Evolutionary conservation across 2,329 filamentous ascomycete genomes (phyloP).

Genomic region (Apiospora arundinis): DNA sequence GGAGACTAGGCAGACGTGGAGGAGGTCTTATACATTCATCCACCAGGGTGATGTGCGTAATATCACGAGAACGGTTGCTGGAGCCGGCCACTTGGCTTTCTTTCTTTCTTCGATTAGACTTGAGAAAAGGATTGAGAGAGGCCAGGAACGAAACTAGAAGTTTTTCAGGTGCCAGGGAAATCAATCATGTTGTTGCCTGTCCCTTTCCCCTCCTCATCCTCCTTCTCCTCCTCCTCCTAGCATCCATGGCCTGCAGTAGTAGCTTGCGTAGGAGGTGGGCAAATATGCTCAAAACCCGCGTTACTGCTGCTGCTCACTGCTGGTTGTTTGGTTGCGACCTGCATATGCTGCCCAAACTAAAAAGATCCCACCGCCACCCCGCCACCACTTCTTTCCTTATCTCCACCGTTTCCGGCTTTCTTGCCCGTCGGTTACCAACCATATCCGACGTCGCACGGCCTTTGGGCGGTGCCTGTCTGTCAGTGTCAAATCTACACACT

Average conservation of each 20-base stretch:
- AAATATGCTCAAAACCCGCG: not conserved
- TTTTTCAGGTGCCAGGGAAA: not conserved
- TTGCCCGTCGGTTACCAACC: not conserved
- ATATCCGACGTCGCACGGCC: constrained; percentile 16
- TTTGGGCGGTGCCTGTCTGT: not conserved
- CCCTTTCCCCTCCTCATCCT: not conserved
- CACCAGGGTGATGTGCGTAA: not conserved
- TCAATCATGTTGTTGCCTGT: not conserved
- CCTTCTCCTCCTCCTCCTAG: not conserved
- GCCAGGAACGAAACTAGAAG: not conserved
- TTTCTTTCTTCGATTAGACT: not conserved
- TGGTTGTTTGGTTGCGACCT: not conserved
- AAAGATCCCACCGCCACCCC: not conserved
- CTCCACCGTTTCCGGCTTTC: not conserved
- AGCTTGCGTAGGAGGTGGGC: not conserved
- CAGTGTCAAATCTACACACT: not conserved
- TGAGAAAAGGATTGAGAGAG: not conserved
- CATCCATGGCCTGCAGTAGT: not conserved
- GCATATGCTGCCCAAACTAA: constrained; percentile 15
- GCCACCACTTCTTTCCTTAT: not conserved
- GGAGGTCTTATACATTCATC: not conserved
- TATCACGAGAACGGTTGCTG: not conserved
- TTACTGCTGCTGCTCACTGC: too few species aligned
- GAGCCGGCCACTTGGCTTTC: constrained; percentile 9
- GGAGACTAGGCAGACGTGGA: not conserved